Conservation (phyloP, 1,284 basidiomycete genomes). For the Cutaneotrichosporon spelunceum region DNA sequence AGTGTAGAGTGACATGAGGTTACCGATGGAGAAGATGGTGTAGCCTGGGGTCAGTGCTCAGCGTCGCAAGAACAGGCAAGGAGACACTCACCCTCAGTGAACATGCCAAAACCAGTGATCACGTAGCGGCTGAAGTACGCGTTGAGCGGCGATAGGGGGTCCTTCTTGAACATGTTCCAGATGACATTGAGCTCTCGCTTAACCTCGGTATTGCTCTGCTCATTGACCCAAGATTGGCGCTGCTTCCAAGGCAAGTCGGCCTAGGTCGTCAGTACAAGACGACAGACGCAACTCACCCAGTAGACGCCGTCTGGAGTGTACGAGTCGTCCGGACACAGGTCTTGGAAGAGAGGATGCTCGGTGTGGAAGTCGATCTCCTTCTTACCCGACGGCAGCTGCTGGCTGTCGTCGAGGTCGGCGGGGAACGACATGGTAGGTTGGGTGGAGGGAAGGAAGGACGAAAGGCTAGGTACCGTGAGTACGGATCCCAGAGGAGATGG, state of each 20-base stretch:
- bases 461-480: not conserved
- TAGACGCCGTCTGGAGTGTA: conserved; percentile 44
- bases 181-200: conserved; percentile 53
- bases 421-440: conserved; percentile 20
- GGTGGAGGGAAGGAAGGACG: not conserved
- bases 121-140: conserved; percentile 56
- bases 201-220: conserved; percentile 52
- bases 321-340: conserved; percentile 48
- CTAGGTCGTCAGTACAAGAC: conserved; percentile 19
- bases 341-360: conserved; percentile 47
- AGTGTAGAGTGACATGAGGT: conserved; percentile 54
- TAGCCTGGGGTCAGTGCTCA: conserved; percentile 29
- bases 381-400: conserved; percentile 11
- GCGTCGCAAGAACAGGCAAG: no score
- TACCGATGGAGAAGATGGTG: conserved; percentile 53
- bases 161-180: conserved; percentile 56
- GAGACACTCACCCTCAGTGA: conserved; percentile 49
- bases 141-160: conserved; percentile 52
- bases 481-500: not conserved
- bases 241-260: conserved; percentile 46
- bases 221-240: conserved; percentile 51
- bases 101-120: conserved; percentile 57
- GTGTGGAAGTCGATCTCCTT: conserved; percentile 28
- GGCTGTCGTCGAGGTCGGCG: conserved; percentile 19
- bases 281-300: conserved; percentile 37